phyloP scores from a whole-genome alignment of 352 stramenopile genomes.

The Pythium sp. region DNA sequence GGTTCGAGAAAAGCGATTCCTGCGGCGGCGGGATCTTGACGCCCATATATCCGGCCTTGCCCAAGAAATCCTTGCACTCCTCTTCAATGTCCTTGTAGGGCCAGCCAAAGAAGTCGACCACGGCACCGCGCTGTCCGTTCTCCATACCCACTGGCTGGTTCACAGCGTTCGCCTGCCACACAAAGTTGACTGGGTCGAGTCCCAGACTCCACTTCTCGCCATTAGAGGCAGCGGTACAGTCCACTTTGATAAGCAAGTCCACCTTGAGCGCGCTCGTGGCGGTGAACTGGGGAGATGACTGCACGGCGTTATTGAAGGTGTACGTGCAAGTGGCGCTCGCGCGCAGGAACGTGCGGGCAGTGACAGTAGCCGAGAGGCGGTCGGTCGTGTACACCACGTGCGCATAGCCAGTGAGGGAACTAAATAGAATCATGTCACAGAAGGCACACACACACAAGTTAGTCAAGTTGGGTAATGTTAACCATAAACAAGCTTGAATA shows the following conservation, averaged over 20 bases:
- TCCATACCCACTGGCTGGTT: conserved; percentile 18
- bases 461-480: not conserved
- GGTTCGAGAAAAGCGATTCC: conserved; percentile 35
- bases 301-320: conserved; percentile 31
- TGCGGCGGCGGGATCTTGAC: conserved; percentile 43
- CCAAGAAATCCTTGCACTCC: conserved; percentile 36
- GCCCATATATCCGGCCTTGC: conserved; percentile 40
- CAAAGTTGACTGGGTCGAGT: conserved; percentile 61
- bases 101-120: conserved; percentile 48
- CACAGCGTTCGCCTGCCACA: conserved; percentile 48
- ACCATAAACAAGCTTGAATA: not conserved
- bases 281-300: conserved; percentile 19
- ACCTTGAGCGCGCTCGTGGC: conserved; percentile 23
- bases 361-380: conserved; percentile 35
- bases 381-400: conserved; percentile 38
- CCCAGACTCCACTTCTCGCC: conserved; percentile 30
- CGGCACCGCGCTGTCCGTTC: conserved; percentile 31
- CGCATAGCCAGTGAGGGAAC: conserved; percentile 38
- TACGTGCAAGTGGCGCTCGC: conserved; percentile 29
- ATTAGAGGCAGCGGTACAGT: conserved; percentile 19
- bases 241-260: conserved; percentile 33
- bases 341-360: conserved; percentile 35
- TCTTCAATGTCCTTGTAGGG: conserved; percentile 36
- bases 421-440: not conserved
- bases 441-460: not conserved